phyloP scores from a whole-genome alignment of 2,329 filamentous ascomycete species.

The Paramyrothecium sp. region DNA sequence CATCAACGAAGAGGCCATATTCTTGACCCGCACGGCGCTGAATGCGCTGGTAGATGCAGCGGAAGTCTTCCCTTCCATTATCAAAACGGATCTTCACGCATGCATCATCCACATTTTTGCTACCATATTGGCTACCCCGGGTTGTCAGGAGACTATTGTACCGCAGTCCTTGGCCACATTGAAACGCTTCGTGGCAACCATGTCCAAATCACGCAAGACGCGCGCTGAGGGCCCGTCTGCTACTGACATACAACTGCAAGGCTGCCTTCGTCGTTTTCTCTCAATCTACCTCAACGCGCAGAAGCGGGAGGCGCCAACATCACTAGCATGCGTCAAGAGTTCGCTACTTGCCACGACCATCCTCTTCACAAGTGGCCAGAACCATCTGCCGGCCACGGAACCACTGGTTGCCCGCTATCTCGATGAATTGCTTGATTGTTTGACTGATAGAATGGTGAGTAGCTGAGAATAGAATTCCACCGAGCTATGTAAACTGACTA shows the following conservation, averaged over 20 bases:
- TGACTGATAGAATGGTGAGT: slow-evolving; percentile 74
- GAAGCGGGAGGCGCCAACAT: slow-evolving; percentile 71
- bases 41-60: slow-evolving; percentile 91
- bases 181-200: slow-evolving; percentile 81
- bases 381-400: slow-evolving; percentile 72
- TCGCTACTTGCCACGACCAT: slow-evolving; percentile 85
- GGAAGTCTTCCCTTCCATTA: slow-evolving; percentile 92
- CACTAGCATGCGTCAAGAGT: slow-evolving; percentile 89
- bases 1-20: slow-evolving; percentile 82
- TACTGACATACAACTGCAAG: slow-evolving; percentile 71
- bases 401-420: slow-evolving; percentile 73
- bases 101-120: slow-evolving; percentile 97
- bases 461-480: neutral
- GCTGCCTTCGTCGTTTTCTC: slow-evolving; percentile 79
- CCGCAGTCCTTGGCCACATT: slow-evolving; percentile 88
- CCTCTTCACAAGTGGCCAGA: slow-evolving; percentile 77
- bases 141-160: slow-evolving; percentile 82
- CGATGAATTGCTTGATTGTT: slow-evolving; percentile 79
- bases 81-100: slow-evolving; percentile 92
- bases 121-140: slow-evolving; percentile 81
- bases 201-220: slow-evolving; percentile 50
- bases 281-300: slow-evolving; percentile 75
- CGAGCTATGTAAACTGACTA: slow-evolving; percentile 13
- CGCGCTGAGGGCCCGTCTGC: slow-evolving; percentile 40
- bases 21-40: slow-evolving; percentile 75